These are phyloP conservation scores for Venturiaceae sp. DNA, from an alignment of 2,329 filamentous ascomycete genomes.

Conservation along the genomic window DNA sequence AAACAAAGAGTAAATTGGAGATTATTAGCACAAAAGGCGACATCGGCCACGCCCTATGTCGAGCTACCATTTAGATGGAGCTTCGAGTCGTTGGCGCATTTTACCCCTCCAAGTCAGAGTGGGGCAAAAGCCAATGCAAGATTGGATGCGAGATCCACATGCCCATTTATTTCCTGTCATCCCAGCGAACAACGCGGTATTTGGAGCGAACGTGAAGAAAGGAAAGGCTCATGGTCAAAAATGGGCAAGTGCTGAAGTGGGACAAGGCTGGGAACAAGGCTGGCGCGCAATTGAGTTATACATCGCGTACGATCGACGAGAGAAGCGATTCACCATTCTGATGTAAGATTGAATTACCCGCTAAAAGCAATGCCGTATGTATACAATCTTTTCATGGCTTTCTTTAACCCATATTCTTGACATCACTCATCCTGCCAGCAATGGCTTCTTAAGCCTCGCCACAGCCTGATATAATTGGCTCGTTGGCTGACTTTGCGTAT, in stretches of 20 bases:
- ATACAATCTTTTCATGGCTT: neutral
- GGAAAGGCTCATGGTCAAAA: neutral
- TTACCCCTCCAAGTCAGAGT: neutral
- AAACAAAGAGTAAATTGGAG: neutral
- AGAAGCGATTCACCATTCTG: neutral
- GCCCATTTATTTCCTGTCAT: neutral
- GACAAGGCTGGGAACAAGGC: neutral
- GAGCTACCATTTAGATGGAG: no score
- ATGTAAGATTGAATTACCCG: neutral
- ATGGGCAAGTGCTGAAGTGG: neutral
- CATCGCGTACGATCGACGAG: neutral
- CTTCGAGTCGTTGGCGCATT: no score
- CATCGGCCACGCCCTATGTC: neutral
- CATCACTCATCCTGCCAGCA: neutral
- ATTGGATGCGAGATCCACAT: neutral
- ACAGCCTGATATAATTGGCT: constrained; percentile 42
- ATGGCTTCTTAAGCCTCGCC: constrained; percentile 33
- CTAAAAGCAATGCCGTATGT: neutral
- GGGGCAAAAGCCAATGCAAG: neutral
- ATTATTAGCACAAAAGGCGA: neutral
- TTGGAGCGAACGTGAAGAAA: neutral
- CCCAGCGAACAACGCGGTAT: neutral
- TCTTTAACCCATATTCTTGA: no score
- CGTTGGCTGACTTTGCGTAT: constrained; percentile 29
- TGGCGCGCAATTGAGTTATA: neutral